Conservation (phyloP, 2,329 filamentous ascomycete genomes). For the Colletotrichum australisinense region DNA sequence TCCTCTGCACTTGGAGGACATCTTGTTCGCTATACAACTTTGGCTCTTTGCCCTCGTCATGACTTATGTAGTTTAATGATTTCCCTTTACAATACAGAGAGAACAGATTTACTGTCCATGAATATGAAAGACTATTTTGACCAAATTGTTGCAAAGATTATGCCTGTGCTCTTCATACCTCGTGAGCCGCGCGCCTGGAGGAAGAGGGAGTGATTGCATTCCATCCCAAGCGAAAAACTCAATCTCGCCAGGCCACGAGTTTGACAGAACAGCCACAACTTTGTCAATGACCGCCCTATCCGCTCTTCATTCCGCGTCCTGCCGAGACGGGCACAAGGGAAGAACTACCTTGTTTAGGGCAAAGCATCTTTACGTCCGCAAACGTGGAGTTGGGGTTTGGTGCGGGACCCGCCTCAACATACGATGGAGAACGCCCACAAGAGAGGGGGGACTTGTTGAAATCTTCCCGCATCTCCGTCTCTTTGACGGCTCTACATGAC, state of each 20-base stretch:
- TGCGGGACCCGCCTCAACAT: background rate
- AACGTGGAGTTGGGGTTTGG: background rate
- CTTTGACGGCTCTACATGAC: background rate
- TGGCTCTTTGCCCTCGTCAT: background rate
- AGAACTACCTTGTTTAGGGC: too few relatives aligned
- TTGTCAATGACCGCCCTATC: background rate
- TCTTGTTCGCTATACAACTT: background rate
- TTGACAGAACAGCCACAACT: background rate
- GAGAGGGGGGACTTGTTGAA: too few relatives aligned
- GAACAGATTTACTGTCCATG: background rate
- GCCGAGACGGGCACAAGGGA: background rate
- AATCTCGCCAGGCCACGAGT: background rate
- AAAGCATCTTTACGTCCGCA: background rate
- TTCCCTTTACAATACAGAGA: background rate
- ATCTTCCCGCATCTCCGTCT: too few relatives aligned
- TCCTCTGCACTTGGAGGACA: background rate
- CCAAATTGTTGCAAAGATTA: background rate
- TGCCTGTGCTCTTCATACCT: background rate
- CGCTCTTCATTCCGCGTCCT: background rate
- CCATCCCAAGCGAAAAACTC: background rate
- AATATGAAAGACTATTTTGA: background rate
- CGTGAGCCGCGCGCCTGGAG: background rate
- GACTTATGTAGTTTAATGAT: constrained; percentile 19
- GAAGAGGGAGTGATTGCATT: background rate
- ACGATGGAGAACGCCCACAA: background rate